Percentiles rank a stretch among this genome's conserved stretches.
phyloP scores from a whole-genome alignment of 2,329 filamentous ascomycete species.

The Exophiala calicioides region DNA sequence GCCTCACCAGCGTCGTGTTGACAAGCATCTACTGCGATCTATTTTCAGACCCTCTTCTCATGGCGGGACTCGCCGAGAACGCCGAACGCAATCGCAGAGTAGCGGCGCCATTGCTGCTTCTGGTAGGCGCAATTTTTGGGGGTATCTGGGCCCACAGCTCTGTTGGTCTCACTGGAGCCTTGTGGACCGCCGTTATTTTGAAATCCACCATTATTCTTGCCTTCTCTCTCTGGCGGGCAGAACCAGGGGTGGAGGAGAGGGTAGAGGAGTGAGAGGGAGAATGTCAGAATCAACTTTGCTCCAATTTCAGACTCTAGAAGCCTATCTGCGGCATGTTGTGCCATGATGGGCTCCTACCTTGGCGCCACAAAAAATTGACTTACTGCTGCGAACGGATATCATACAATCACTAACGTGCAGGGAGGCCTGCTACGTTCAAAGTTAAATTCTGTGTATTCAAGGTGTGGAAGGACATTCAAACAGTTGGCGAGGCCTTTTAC shows the following conservation, averaged over 20 bases:
- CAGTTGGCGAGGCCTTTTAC: no score
- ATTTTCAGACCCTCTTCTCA: slow-evolving; percentile 65
- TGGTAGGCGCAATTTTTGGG: slow-evolving; percentile 57
- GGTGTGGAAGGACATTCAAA: no score
- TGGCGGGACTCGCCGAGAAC: slow-evolving; percentile 42
- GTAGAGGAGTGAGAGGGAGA: no score
- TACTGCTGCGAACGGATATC: no score
- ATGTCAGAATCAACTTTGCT: no score
- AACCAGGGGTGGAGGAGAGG: slow-evolving; percentile 33
- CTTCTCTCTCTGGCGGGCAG: slow-evolving; percentile 64
- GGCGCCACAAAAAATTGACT: no score
- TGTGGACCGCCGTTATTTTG: slow-evolving; percentile 62
- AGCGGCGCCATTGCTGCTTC: slow-evolving; percentile 53
- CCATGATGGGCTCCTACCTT: no score
- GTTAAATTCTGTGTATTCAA: no score
- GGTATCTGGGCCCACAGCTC: slow-evolving; percentile 56
- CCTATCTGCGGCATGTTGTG: neutral
- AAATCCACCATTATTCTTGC: slow-evolving; percentile 59
- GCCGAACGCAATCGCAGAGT: slow-evolving; percentile 56
- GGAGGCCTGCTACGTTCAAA: no score
- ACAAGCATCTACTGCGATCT: slow-evolving; percentile 82
- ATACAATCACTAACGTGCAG: no score
- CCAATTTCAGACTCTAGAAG: no score
- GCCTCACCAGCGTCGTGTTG: slow-evolving; percentile 74
- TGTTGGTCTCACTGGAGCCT: slow-evolving; percentile 54